Evolutionary conservation across 2,329 filamentous ascomycete genomes (phyloP), one percentile per base, ranked within the genome.

Genomic region (Fusarium neocosmosporiellum): DNA sequence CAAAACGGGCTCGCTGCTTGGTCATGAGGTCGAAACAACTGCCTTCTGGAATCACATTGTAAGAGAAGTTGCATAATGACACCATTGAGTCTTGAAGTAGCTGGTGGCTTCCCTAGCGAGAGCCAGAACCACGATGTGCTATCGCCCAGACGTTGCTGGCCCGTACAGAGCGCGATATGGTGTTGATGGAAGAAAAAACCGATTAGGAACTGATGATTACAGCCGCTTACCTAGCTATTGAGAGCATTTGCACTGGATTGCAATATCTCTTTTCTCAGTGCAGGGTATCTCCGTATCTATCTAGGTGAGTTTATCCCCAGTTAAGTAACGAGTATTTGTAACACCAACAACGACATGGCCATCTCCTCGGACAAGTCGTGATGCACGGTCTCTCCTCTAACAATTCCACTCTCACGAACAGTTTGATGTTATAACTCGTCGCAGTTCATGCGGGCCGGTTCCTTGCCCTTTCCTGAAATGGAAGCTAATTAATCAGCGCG

Each of bases 401-500:
- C 27, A 53, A 53, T 53, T 53, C 48, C 27, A 20, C 48, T 31
- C 7, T 53, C 27, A 20, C 48, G 11, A 31, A 20, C 11, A n/a
- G 2, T 53, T 33, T 20, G 29, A 53, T 29, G 20, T 14, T 31
- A 31, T n/a, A 31, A 53, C 48, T 53, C n/a, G 27, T 53, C 13
- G 55, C n/a, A 67, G 59, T 72, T 29, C 50, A n/a, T 39, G 46
- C 41, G 63, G 48, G 48, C 18, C 24, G 18, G 10, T n/a, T 20
- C n/a, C n/a, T 41, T 14, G 11, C 48, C 13, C 27, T 53, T 53
- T 55, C 69, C n/a, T 55, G 59, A 39, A 48, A 27, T 33, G 8
- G 55, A 43, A 36, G 58, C 55, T 63, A 58, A 72, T 72, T 70
- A 72, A 66, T 72, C 70, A 72, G 70, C 61, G 69, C 66, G 66